phyloP scores from a whole-genome alignment of 306 rosid species.

The Dryas drummondii region DNA sequence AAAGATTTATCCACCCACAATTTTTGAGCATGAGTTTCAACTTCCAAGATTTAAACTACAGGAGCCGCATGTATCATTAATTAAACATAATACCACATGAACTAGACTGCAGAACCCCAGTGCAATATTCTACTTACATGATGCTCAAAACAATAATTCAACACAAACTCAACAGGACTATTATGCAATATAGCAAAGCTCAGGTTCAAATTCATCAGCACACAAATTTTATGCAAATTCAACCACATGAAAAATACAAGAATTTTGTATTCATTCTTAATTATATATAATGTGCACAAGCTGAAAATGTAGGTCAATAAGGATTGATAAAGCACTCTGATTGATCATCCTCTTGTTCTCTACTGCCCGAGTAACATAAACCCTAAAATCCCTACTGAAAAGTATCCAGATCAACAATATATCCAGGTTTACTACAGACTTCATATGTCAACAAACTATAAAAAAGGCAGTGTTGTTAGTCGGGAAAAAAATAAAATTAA shows the following conservation, averaged over 20 bases:
- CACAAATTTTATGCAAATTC: constrained; percentile 6
- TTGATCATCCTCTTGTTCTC: not conserved
- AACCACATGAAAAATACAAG: constrained; percentile 8
- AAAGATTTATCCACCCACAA: not conserved
- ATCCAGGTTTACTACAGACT: not conserved
- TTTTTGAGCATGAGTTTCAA: not conserved
- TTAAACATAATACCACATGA: not conserved
- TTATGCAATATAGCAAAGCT: constrained; percentile 10
- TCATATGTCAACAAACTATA: constrained; percentile 9
- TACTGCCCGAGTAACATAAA: constrained; percentile 9
- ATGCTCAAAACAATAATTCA: not conserved
- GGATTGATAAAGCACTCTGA: constrained; percentile 2
- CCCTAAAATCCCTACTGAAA: constrained; percentile 11
- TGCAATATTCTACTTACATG: not conserved
- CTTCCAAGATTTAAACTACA: not conserved
- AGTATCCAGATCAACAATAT: constrained; percentile 25
- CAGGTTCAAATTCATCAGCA: constrained; percentile 3
- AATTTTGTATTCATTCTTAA: constrained; percentile 4
- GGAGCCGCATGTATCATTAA: not conserved
- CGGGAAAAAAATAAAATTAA: not conserved
- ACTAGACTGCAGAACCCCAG: not conserved
- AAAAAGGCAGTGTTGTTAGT: constrained; percentile 18
- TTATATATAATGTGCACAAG: constrained; percentile 12
- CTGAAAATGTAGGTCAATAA: constrained; percentile 15
- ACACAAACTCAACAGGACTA: constrained; percentile 4